These are phyloP conservation scores for Linderniella brevidens DNA, from an alignment of 257 asterid species.

Conservation along the genomic window DNA sequence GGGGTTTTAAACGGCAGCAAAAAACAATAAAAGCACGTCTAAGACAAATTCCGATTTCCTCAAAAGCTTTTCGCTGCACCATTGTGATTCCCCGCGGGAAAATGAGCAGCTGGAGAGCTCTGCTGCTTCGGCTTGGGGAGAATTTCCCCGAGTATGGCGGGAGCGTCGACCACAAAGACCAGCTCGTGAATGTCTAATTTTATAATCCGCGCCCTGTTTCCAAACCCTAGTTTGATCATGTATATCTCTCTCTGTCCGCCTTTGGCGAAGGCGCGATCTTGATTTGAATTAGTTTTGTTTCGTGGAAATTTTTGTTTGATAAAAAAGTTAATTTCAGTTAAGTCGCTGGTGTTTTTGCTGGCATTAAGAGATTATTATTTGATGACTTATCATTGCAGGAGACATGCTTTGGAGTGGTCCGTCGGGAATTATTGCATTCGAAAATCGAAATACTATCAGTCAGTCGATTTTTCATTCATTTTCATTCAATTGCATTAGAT, in stretches of 20 bases:
- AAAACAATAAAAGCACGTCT: no score
- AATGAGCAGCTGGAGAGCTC: slow-evolving; percentile 73
- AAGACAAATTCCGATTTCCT: no score
- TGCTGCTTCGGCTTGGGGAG: slow-evolving; percentile 87
- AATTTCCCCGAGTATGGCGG: slow-evolving; percentile 84
- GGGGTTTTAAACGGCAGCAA: no score
- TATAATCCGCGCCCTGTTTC: background rate
- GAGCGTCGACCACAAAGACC: slow-evolving; percentile 66
- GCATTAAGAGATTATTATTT: no score
- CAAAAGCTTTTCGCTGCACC: no score
- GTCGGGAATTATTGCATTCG: slow-evolving; percentile 72
- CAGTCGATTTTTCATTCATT: slow-evolving; percentile 8
- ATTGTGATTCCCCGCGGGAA: background rate
- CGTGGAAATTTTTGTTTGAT: no score
- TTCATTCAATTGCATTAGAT: background rate
- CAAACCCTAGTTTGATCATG: slow-evolving; percentile 21
- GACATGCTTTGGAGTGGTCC: slow-evolving; percentile 69
- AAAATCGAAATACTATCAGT: slow-evolving; percentile 42
- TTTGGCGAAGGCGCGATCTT: background rate
- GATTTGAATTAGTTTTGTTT: no score
- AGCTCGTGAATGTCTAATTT: slow-evolving; percentile 33
- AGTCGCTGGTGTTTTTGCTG: no score
- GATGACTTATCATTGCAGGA: slow-evolving; percentile 37
- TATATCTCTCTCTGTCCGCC: no score
- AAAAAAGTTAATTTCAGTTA: no score